These are phyloP conservation scores for Taphrina populina DNA, from an alignment of 1,139 yeast genomes.

Conservation along the genomic window DNA sequence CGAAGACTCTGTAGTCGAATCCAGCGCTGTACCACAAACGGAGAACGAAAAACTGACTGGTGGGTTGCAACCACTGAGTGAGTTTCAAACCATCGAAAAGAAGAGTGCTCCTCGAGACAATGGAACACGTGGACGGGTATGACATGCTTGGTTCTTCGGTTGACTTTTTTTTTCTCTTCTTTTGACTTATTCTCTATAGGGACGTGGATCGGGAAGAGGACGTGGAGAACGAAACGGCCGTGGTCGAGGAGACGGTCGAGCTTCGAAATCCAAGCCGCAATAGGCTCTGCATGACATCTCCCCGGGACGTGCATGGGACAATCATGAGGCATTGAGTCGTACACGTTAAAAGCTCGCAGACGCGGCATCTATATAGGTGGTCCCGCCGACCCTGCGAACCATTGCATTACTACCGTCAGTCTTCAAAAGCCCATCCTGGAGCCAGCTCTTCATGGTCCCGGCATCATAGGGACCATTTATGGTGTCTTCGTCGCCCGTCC, in stretches of 20 bases:
- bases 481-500: slow-evolving; percentile 53
- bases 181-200: not conserved
- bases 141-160: no score
- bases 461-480: slow-evolving; percentile 62
- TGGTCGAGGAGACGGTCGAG: slow-evolving; percentile 11
- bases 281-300: no score
- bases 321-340: no score
- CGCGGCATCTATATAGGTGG: slow-evolving; percentile 18
- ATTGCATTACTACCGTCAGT: slow-evolving; percentile 12
- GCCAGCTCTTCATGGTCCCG: slow-evolving; percentile 63
- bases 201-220: slow-evolving; percentile 13
- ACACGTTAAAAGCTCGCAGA: no score
- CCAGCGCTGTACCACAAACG: not conserved
- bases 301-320: no score
- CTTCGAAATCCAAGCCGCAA: slow-evolving; percentile 1
- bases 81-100: slow-evolving; percentile 17
- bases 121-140: slow-evolving; percentile 5
- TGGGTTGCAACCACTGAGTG: slow-evolving; percentile 6
- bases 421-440: slow-evolving; percentile 54
- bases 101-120: not conserved
- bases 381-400: slow-evolving; percentile 17
- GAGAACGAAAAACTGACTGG: no score
- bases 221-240: slow-evolving; percentile 13
- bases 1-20: not conserved
- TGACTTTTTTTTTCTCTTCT: not conserved